Evolutionary conservation across 108 stramenopile genomes (phyloP), one percentile per base, ranked within the genome.

Genomic region (Asterionellopsis glacialis): DNA sequence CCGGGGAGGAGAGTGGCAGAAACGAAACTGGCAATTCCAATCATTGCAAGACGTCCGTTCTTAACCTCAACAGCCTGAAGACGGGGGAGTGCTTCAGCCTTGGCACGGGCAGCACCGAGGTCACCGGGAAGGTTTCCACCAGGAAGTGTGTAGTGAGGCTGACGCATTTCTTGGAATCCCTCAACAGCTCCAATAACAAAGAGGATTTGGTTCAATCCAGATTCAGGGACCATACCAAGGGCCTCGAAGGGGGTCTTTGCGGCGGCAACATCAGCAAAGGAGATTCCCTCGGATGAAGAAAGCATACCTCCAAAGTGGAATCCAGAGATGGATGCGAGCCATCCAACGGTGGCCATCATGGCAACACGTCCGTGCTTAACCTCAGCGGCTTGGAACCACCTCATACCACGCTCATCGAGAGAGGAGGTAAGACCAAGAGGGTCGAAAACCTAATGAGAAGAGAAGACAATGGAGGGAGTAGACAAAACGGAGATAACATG

Each of bases 41-140:
- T 80, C 95, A 97, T 97, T 38, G 96, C 94, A 65, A 92, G 70
- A 62, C 94, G 87, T 50, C 67, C 94, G 56, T 95, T 95, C 87
- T 92, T 95, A 23, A 97, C 73, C 82, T 97, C 96, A 9, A 33
- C 33, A 33, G 33, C 33, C 33, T 57, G 58, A 39, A 67, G 53
- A 23, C 87, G 70, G 45, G 85, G 68, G 40, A 48, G 45, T 23
- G 75, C 81, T 70, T 84, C 83, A 44, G 70, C 52, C 41, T 80
- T 85, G 27, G 69, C 76, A n/a, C 71, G 59, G 75, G 75, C 83
- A 53, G 72, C 70, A 74, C 73, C 81, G 69, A 65, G 55, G 64
- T 75, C 68, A 39, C 75, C 72, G 53, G 84, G 81, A 13, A 85
- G 89, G 58, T 73, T 72, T 53, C 83, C 83, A 45, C 83, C 80